Evolutionary conservation across 2,329 filamentous ascomycete species (phyloP), one percentile per base, ranked within the genome.

Genomic region (Exophiala sp.): DNA sequence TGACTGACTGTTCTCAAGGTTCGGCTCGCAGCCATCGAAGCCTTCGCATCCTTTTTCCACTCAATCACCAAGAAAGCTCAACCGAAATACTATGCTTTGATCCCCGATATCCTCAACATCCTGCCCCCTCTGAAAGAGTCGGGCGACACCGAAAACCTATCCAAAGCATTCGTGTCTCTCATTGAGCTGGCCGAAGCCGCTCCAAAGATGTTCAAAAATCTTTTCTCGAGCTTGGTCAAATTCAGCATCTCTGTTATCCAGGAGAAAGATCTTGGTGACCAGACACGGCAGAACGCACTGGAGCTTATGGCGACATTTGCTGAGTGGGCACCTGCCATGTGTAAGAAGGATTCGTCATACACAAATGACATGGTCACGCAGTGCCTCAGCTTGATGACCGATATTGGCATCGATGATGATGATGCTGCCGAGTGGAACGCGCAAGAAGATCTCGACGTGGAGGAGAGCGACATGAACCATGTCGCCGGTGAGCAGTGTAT

Each of bases 231-330:
- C 66, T 80, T 99, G 3, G 92, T 97, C 47, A 86, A 89, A 64
- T 96, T 99, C 73, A 92, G 87, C 69, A 85, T 97, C 56, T 90
- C 89, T 5, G 91, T 97, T 54, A 89, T 99, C 63, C 89, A 95
- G 65, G 92, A 99, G 70, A 97, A 97, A 75, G 91, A 97, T 58
- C 81, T 99, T 18, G 87, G 86, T 58, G 91, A 96, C 66, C 82
- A 91, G 62, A 89, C 90, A 58, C 85, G 94, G 56, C 94, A 99
- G 71, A 97, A 97, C 68, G 91, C 92, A 0, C 79, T 99, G 39
- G 94, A 99, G 71, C 81, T 99, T 52, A 96, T 99, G 89, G 91
- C 91, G 21, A 99, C 94, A 0, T 99, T 99, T 70, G 91, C 92
- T 62, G 94, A 99, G 68, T 94, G 92, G 65, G 88, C 90, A 1